Percentiles rank a stretch among this genome's conserved stretches.
Conservation (phyloP, 2,329 filamentous ascomycete species). For the Paecilomyces formosus region DNA sequence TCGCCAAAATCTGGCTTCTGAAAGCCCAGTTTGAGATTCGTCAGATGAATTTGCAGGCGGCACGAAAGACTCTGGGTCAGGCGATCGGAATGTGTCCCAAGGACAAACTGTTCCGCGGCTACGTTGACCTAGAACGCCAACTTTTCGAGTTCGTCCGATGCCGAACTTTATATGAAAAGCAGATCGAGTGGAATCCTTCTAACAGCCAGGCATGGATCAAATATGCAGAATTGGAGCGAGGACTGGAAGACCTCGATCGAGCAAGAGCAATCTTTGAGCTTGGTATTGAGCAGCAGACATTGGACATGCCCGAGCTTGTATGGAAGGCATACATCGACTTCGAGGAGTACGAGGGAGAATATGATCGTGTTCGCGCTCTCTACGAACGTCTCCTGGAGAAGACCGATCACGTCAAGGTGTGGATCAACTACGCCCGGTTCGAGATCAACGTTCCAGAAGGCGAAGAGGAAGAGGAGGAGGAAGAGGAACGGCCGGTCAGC, state of each 20-base stretch:
- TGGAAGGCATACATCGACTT: conserved; percentile 99
- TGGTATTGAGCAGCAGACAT: conserved; percentile 68
- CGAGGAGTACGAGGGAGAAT: conserved; percentile 91
- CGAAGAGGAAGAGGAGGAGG: conserved; percentile 54
- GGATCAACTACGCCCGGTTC: conserved; percentile 98
- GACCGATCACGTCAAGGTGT: conserved; percentile 98
- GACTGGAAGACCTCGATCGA: conserved; percentile 81
- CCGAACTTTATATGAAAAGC: conserved; percentile 86
- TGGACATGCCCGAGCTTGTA: conserved; percentile 95
- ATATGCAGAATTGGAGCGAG: conserved; percentile 87
- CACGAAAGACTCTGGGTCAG: conserved; percentile 81
- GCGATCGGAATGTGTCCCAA: conserved; percentile 94
- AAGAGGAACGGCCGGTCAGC: conserved; percentile 57
- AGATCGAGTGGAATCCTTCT: conserved; percentile 81
- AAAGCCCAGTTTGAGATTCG: conserved; percentile 91
- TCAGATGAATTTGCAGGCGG: conserved; percentile 69
- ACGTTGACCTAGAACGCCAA: conserved; percentile 86
- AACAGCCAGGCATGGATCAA: conserved; percentile 95
- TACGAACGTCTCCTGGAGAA: conserved; percentile 89
- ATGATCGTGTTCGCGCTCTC: conserved; percentile 68
- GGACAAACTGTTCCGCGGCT: conserved; percentile 88
- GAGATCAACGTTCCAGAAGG: conserved; percentile 87
- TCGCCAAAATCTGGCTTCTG: conserved; percentile 91
- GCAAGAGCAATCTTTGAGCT: conserved; percentile 88
- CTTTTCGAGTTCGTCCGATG: conserved; percentile 91